These are phyloP conservation scores for Penicillium sp. DNA, from an alignment of 2,329 filamentous ascomycete species.

Conservation along the genomic window DNA sequence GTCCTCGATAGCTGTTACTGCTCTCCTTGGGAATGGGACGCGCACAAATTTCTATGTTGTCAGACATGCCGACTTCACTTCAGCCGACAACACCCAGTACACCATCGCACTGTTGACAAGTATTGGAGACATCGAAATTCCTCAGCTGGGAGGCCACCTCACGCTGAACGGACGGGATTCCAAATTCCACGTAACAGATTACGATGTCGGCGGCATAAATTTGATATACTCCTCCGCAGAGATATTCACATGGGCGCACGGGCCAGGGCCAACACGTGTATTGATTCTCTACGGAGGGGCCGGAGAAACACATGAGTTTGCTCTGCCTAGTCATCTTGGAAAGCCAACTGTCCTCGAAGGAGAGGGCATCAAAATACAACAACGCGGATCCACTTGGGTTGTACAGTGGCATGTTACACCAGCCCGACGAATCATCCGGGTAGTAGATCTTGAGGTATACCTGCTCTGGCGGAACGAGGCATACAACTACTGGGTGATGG, in stretches of 20 bases:
- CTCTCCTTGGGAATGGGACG: constrained; percentile 10
- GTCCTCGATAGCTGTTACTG: constrained; percentile 13
- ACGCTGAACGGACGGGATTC: constrained; percentile 30
- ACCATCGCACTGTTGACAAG: constrained; percentile 22
- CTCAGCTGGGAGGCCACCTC: constrained; percentile 26
- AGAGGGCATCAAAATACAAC: background rate
- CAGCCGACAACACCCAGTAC: constrained; percentile 10
- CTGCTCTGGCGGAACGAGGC: constrained; percentile 33
- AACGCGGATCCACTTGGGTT: constrained; percentile 1
- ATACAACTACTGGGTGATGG: constrained; percentile 34
- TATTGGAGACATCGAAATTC: constrained; percentile 28
- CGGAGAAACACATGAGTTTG: constrained; percentile 30
- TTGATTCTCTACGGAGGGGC: constrained; percentile 33
- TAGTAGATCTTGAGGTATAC: constrained; percentile 26
- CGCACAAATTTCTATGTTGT: constrained; percentile 15
- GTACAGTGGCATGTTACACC: constrained; percentile 17
- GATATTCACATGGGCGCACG: constrained; percentile 31
- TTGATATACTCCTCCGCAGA: constrained; percentile 33
- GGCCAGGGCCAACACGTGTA: constrained; percentile 16
- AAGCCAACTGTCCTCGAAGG: constrained; percentile 15
- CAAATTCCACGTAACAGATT: constrained; percentile 35
- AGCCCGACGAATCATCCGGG: constrained; percentile 18
- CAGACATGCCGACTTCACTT: constrained; percentile 21
- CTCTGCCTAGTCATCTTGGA: constrained; percentile 17
- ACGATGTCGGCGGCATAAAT: constrained; percentile 25